Base-by-base conservation (phyloP, 768 basidiomycete genomes). In the Trametes cinnabarina region DNA sequence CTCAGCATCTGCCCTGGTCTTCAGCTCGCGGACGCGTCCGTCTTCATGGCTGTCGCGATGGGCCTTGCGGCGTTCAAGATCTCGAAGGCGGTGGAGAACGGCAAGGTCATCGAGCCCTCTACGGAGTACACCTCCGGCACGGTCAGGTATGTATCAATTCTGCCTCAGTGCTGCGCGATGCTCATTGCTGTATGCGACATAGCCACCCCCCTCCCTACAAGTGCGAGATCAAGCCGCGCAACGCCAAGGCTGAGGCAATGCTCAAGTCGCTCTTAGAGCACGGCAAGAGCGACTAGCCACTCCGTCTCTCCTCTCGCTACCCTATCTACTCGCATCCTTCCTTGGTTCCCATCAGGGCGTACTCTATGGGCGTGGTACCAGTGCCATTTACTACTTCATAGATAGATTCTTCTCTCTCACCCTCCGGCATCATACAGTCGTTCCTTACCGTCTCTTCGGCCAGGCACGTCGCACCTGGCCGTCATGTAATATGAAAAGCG, bases 61-160 rank as follows among this genome's bases (percentile, higher is more conserved):
- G 55, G 67, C 5, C 69, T 74, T 10, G 67, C 74, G 3, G 63
- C 58, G 10, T 73, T 71, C 56, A 58, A 69, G 25, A 65, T 74
- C 28, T 41, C 54, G 20, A 71, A 72, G 57, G 47, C 63, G n/a
- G 51, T 70, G 19, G 70, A 66, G 43, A 62, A 68, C 50, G 71
- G 71, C 10, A 20, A 47, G 44, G 64, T 62, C 10, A 41, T 74
- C 32, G 68, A 69, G 50, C 70, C 69, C 7, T 42, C 26, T 1
- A 53, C 57, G 15, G 65, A 65, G 17, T 69, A 54, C 48, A 67
- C 62, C 30, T 63, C 55, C 28, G 68, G 66, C 11, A 64, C 63
- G 0, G 68, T 71, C 44, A 65, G 65, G 71, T 71, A 34, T 41
- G 66, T 62, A 22, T 30, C 7, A 37, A 14, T 6, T 4, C 1